These are phyloP conservation scores for Trebouxia sp. DNA, from an alignment of 139 green algal species.

Conservation along the genomic window DNA sequence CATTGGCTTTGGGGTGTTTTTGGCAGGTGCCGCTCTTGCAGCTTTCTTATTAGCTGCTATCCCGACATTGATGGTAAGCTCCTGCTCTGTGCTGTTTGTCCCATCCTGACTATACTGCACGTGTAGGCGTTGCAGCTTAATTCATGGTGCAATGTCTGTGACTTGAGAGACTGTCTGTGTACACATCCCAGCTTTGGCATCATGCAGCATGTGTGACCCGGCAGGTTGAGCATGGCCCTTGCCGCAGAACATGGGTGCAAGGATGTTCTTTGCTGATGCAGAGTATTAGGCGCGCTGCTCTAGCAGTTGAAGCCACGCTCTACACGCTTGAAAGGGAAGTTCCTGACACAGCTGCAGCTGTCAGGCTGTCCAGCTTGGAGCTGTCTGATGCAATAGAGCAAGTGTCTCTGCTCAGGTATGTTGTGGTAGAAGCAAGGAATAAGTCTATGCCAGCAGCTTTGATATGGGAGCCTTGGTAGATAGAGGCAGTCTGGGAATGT, in stretches of 20 bases:
- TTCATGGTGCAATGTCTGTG: neutral
- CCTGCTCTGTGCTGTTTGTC: too few relatives aligned
- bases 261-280: neutral
- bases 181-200: neutral
- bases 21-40: constrained; percentile 2
- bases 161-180: neutral
- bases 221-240: neutral
- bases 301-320: neutral
- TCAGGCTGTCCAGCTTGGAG: constrained; percentile 26
- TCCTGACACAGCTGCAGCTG: constrained; percentile 16
- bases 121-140: neutral
- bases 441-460: too few relatives aligned
- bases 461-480: too few relatives aligned
- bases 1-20: neutral
- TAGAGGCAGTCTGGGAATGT: too few relatives aligned
- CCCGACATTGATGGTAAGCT: neutral
- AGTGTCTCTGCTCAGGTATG: constrained; percentile 14
- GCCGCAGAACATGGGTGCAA: neutral
- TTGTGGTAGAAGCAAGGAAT: too few relatives aligned
- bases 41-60: constrained; percentile 19
- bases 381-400: constrained; percentile 24
- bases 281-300: neutral
- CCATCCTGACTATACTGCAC: neutral
- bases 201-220: neutral
- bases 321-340: constrained; percentile 1